Base-by-base conservation (phyloP, 2,329 filamentous ascomycete genomes). In the Eutypa lata region DNA sequence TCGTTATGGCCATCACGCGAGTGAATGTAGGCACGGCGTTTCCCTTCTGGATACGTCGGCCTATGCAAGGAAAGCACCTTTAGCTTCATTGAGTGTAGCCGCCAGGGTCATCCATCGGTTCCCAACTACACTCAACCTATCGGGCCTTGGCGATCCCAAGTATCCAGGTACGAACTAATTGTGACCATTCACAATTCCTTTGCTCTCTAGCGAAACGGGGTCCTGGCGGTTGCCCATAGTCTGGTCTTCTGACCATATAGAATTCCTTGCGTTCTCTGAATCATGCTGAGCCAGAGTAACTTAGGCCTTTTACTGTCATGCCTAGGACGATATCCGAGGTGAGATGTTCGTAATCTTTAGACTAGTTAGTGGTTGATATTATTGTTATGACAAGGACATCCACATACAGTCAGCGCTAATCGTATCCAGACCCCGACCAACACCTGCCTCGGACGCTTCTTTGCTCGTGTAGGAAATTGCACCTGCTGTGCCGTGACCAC, bases 241-340 rank as follows among this genome's bases (percentile, higher is more conserved):
- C 33, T 28, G 40, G 33, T 24, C 24, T 31, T 47, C 51, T 21
- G 35, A 18, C 35, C 35, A 38, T 38, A 38, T 38, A 6, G 35
- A 14, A 7, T 16, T 38, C 35, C 35, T 18, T 38, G 13, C 35
- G 13, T 5, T 37, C 47, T 57, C 58, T 53, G 56, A 53, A 59
- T 59, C 48, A 56, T 53, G n/a, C n/a, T 47, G 50, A 55, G 46
- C 50, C 58, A 52, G 53, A 59, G 48, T 37, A 19, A 24, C 37
- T 44, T 45, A 52, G 62, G 64, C 65, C 61, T 61, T 70, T 71
- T 70, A 57, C 51, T 56, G 67, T 70, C 65, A 38, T 68, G 61
- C 65, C 64, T 55, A 67, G 65, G 67, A 70, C 68, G 56, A 60
- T 40, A 57, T 57, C 57, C 57, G 53, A 51, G 55, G 53, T 50